Evolutionary conservation across 768 basidiomycete genomes (phyloP).

Genomic region (Rhodosporidiobolus odoratus): DNA sequence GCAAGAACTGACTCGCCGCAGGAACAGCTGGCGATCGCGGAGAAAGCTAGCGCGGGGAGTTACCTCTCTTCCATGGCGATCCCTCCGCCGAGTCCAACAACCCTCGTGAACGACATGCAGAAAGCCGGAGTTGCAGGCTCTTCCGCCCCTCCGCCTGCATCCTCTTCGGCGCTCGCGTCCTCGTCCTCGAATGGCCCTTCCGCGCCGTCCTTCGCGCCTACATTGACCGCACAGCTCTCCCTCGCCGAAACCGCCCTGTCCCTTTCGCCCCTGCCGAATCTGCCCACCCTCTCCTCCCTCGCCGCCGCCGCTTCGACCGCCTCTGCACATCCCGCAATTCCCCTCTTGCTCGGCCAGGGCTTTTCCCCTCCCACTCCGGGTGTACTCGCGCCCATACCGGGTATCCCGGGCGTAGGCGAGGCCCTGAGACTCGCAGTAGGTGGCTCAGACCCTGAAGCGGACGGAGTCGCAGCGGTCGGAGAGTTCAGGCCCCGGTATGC

Average conservation of each 20-base stretch:
- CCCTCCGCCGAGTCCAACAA: constrained; percentile 37
- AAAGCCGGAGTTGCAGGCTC: not conserved
- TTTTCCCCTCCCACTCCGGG: constrained; percentile 38
- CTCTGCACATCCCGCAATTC: constrained; percentile 30
- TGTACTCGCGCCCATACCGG: constrained; percentile 23
- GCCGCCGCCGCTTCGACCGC: constrained; percentile 1
- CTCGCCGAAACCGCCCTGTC: not conserved
- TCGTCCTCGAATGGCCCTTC: not conserved
- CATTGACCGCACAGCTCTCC: not conserved
- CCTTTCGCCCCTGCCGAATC: not conserved
- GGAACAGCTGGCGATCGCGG: constrained; percentile 24
- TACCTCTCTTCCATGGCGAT: constrained; percentile 35
- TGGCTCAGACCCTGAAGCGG: not conserved
- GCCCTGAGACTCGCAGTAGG: not conserved
- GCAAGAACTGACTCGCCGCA: constrained; percentile 25
- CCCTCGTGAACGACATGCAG: constrained; percentile 22
- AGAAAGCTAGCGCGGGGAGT: not conserved
- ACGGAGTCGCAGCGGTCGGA: not conserved
- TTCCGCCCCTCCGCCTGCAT: not conserved
- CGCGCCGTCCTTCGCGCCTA: not conserved
- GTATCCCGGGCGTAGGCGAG: constrained; percentile 8
- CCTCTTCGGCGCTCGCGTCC: not conserved
- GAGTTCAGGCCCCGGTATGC: constrained; percentile 24
- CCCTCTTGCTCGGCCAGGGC: constrained; percentile 35
- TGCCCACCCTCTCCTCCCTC: not conserved